phyloP scores from a whole-genome alignment of 768 basidiomycete genomes.

The Porpolomopsis calyptriformis region DNA sequence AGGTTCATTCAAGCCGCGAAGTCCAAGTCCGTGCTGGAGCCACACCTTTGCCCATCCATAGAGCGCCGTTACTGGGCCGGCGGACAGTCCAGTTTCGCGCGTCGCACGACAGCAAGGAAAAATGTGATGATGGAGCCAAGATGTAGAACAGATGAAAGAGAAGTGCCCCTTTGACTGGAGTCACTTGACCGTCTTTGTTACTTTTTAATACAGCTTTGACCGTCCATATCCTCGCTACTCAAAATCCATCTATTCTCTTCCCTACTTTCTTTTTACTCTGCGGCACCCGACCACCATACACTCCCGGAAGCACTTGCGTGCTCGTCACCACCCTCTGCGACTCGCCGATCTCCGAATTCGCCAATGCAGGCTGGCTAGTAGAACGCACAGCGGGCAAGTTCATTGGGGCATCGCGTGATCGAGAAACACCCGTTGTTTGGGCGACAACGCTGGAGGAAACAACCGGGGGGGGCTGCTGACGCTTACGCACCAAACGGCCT shows the following conservation, averaged over 20 bases:
- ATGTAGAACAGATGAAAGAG: slow-evolving; percentile 3
- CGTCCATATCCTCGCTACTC: slow-evolving; percentile 13
- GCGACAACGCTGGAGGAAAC: background rate
- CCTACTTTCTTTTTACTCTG: slow-evolving; percentile 41
- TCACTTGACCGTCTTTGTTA: background rate
- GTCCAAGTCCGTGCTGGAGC: slow-evolving; percentile 1
- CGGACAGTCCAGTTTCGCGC: slow-evolving; percentile 67
- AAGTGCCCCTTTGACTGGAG: background rate
- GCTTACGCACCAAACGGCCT: background rate
- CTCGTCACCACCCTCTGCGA: slow-evolving; percentile 42
- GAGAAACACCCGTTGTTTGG: no score
- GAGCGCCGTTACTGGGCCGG: slow-evolving; percentile 52
- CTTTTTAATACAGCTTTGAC: background rate
- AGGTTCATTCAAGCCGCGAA: slow-evolving; percentile 14
- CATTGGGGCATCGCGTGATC: no score
- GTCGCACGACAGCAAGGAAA: slow-evolving; percentile 38
- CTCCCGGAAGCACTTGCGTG: slow-evolving; percentile 65
- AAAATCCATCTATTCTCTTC: slow-evolving; percentile 73
- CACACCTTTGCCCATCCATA: slow-evolving; percentile 72
- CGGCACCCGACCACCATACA: slow-evolving; percentile 50
- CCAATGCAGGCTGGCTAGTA: slow-evolving; percentile 11
- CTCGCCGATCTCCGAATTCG: slow-evolving; percentile 1
- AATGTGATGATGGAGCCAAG: slow-evolving; percentile 13
- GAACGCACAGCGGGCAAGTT: slow-evolving; percentile 2
- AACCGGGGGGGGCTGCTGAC: background rate